phyloP scores from a whole-genome alignment of 2,329 filamentous ascomycete genomes.

The Colletotrichum lini region DNA sequence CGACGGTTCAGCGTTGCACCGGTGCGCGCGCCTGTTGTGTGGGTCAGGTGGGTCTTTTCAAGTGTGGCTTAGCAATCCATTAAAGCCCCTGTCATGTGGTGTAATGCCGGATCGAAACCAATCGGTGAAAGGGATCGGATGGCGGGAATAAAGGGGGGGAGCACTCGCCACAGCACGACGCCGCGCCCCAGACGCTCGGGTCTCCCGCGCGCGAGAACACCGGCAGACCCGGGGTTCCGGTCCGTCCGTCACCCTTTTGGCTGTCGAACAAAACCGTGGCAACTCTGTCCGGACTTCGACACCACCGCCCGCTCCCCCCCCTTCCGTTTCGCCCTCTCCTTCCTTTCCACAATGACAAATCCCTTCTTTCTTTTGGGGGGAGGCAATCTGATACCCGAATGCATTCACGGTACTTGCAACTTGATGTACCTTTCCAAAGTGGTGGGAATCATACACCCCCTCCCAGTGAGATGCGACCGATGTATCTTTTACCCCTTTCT shows the following conservation, averaged over 20 bases:
- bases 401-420: background rate
- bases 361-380: background rate
- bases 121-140: background rate
- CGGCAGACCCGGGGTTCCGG: slow-evolving; percentile 12
- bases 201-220: slow-evolving; percentile 6
- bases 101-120: background rate
- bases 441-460: background rate
- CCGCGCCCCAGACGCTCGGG: background rate
- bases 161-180: slow-evolving; percentile 2
- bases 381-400: background rate
- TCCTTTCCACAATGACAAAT: slow-evolving; percentile 5
- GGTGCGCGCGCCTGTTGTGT: too few species aligned
- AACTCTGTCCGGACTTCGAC: slow-evolving; percentile 21
- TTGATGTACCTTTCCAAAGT: background rate
- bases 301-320: background rate
- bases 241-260: background rate
- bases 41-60: background rate
- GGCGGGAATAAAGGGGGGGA: background rate
- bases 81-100: background rate
- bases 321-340: background rate
- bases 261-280: background rate
- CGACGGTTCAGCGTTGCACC: slow-evolving; percentile 6
- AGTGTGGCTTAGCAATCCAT: background rate
- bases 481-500: background rate
- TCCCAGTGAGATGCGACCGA: background rate